These are phyloP conservation scores for Penium margaritaceum DNA, from an alignment of 139 green algal genomes.

Conservation along the genomic window DNA sequence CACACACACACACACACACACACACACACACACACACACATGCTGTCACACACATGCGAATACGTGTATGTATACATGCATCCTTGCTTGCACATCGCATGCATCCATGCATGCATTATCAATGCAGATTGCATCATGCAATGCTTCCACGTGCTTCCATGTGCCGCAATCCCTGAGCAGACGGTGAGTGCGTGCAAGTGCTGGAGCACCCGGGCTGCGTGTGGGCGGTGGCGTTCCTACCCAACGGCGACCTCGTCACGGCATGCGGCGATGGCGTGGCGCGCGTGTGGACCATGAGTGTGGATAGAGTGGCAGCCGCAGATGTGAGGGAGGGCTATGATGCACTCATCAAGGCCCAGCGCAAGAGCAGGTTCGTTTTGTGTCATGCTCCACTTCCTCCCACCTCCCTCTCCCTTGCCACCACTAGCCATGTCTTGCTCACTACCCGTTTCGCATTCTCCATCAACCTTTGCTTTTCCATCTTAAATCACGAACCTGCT, in stretches of 20 bases:
- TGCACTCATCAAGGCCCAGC: background rate
- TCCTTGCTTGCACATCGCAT: background rate
- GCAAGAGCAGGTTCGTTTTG: background rate
- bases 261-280: slow-evolving; percentile 74
- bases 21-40: no score
- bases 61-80: background rate
- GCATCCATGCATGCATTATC: background rate
- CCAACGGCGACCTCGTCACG: slow-evolving; percentile 67
- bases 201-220: slow-evolving; percentile 75
- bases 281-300: slow-evolving; percentile 62
- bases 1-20: no score
- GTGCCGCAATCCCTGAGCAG: slow-evolving; percentile 52
- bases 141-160: slow-evolving; percentile 38
- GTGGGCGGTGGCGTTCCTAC: slow-evolving; percentile 77
- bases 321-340: slow-evolving; percentile 37
- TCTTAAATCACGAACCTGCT: no score
- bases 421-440: background rate
- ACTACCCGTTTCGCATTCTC: background rate
- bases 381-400: background rate
- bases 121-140: background rate
- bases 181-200: slow-evolving; percentile 62
- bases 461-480: background rate
- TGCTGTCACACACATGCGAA: no score
- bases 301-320: slow-evolving; percentile 39
- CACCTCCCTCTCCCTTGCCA: background rate